phyloP scores from a whole-genome alignment of 345 rosid genomes.

The Populus pruinosa region DNA sequence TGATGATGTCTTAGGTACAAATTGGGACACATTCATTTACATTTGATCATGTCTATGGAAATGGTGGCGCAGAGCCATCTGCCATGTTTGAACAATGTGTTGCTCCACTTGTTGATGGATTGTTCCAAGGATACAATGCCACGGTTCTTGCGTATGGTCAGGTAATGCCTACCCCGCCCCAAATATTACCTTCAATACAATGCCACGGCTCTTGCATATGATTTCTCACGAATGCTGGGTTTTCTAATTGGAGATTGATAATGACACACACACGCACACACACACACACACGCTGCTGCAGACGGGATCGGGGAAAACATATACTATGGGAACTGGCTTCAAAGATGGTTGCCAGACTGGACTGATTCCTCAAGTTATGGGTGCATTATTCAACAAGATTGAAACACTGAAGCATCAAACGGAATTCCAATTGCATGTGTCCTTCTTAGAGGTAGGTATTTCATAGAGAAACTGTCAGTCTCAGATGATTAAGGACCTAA shows the following conservation, averaged over 20 bases:
- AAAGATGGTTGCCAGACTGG: conserved; percentile 72
- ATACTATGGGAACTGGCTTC: conserved; percentile 92
- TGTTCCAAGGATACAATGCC: conserved; percentile 97
- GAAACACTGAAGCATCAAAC: conserved; percentile 63
- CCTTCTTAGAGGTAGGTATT: conserved; percentile 76
- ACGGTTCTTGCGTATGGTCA: conserved; percentile 98
- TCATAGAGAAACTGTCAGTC: no score
- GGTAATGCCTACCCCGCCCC: conserved; percentile 33
- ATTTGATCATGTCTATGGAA: conserved; percentile 93
- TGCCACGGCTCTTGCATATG: no score
- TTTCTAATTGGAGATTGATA: no score
- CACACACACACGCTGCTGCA: conserved; percentile 26
- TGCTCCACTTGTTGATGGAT: conserved; percentile 80
- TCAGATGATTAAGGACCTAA: no score
- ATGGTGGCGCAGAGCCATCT: conserved; percentile 61
- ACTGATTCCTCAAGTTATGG: conserved; percentile 82
- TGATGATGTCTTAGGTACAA: conserved; percentile 60
- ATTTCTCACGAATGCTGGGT: no score
- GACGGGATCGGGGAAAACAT: conserved; percentile 99
- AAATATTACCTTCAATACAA: neutral
- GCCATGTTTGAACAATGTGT: conserved; percentile 85
- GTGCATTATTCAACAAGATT: conserved; percentile 66
- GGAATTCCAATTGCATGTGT: conserved; percentile 80
- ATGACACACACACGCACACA: neutral
- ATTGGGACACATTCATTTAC: conserved; percentile 94